phyloP scores from a whole-genome alignment of 2,329 filamentous ascomycete genomes.

The Colletotrichum sp. region DNA sequence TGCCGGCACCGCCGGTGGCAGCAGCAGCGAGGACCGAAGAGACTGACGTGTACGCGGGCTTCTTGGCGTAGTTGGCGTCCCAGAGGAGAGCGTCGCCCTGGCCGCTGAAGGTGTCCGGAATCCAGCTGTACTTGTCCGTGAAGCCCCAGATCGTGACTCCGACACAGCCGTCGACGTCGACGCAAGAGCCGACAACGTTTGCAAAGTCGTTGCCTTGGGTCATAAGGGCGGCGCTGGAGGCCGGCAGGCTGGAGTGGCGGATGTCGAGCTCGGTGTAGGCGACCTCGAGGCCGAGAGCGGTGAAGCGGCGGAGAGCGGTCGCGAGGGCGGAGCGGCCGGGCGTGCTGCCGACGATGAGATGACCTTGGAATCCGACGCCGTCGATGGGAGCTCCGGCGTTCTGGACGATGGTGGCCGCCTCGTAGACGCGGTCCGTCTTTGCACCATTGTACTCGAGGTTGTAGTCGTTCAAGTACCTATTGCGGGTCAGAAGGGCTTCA shows the following conservation, averaged over 20 bases:
- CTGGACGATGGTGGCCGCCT: slow-evolving; percentile 38
- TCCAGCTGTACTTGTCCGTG: slow-evolving; percentile 43
- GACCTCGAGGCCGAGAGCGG: slow-evolving; percentile 58
- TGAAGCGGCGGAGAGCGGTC: slow-evolving; percentile 55
- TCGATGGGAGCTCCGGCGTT: slow-evolving; percentile 52
- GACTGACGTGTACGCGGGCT: slow-evolving; percentile 44
- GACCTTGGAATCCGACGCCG: slow-evolving; percentile 57
- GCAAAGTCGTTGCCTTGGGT: slow-evolving; percentile 56
- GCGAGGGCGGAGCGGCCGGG: slow-evolving; percentile 49
- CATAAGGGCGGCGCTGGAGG: slow-evolving; percentile 40
- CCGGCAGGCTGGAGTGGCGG: slow-evolving; percentile 51
- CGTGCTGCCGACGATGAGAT: slow-evolving; percentile 50
- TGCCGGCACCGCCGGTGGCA: slow-evolving; percentile 14
- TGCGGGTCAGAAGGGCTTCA: background rate
- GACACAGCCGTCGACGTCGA: slow-evolving; percentile 43
- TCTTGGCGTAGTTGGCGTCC: slow-evolving; percentile 40
- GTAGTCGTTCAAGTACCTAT: slow-evolving; percentile 64
- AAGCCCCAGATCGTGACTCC: slow-evolving; percentile 51
- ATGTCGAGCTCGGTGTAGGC: slow-evolving; percentile 69
- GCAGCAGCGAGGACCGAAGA: slow-evolving; percentile 37
- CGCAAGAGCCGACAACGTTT: slow-evolving; percentile 39
- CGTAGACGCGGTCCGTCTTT: slow-evolving; percentile 38
- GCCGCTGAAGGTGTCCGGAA: slow-evolving; percentile 43
- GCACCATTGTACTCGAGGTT: slow-evolving; percentile 50
- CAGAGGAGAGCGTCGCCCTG: slow-evolving; percentile 45